Conservation (phyloP, 1,284 basidiomycete genomes). For the Exobasidium cylindrosporum region DNA sequence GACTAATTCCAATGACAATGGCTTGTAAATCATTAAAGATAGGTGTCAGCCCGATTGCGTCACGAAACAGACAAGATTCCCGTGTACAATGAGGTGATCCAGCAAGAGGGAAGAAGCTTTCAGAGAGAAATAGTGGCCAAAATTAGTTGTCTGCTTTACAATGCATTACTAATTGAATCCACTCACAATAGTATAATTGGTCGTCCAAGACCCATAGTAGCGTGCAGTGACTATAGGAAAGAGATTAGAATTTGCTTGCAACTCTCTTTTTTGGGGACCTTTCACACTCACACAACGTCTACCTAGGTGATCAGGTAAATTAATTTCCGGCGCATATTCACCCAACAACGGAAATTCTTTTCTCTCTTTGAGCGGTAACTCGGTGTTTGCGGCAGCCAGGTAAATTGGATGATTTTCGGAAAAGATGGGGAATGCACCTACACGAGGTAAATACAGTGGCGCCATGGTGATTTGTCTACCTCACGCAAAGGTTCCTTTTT, state of each 20-base stretch:
- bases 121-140: neutral
- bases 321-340: constrained; percentile 39
- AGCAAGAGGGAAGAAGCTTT: constrained; percentile 43
- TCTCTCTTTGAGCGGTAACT: constrained; percentile 33
- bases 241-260: too few species aligned
- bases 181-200: constrained; percentile 37
- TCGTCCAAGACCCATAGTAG: constrained; percentile 38
- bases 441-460: constrained; percentile 24
- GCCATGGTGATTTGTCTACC: too few species aligned
- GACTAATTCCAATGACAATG: constrained; percentile 45
- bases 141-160: neutral
- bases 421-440: constrained; percentile 33
- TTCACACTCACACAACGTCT: constrained; percentile 22
- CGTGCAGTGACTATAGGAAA: constrained; percentile 30
- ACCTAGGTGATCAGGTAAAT: constrained; percentile 34
- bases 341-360: constrained; percentile 29
- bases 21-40: constrained; percentile 44
- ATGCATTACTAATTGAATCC: neutral
- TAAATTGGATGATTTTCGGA: constrained; percentile 31
- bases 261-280: too few species aligned
- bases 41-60: constrained; percentile 36
- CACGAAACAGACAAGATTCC: constrained; percentile 40
- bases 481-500: too few species aligned
- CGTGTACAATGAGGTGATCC: constrained; percentile 46
- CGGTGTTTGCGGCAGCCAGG: constrained; percentile 22